Evolutionary conservation across 768 basidiomycete species (phyloP), one percentile per base, ranked within the genome.

Genomic region (Lentinula detonsa): DNA sequence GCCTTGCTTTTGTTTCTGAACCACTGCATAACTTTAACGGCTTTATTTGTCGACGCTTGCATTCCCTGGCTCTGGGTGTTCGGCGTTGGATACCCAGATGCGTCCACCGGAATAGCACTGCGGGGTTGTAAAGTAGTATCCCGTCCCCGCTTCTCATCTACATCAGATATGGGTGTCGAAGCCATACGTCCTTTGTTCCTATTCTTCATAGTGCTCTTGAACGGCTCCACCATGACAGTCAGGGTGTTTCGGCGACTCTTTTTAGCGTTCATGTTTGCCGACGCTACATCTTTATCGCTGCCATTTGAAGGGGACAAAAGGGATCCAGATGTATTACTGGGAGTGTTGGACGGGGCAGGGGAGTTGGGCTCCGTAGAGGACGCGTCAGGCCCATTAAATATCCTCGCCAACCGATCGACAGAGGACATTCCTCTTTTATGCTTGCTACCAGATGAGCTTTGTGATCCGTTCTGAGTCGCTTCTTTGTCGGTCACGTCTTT

Each of bases 21-120:
- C 97, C 97, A 99, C 65, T 95, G 88, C 96, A 98, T 98, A 57
- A 99, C 97, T 69, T 90, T 93, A 72, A 87, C 86, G 4, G 96
- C 95, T 72, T 95, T 91, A 74, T 82, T 87, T n/a, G 91, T 85
- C 63, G 91, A 87, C 15, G 87, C 90, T 2, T 82, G 81, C 74
- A 88, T 78, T 7, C 75, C 78, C 3, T 67, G 43, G 7, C 69
- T 73, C 21, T 66, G 33, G 59, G 69, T 5, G 69, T 68, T 54
- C 57, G 55, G 59, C 72, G 72, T 31, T 62, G 54, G 60, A 73
- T 65, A 21, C 70, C 34, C 59, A 13, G 50, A 21, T 4, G 45
- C 1, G 23, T 60, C 35, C 49, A 48, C 4, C 18, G 52, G n/a
- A 53, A 15, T 59, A 55, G 66, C 62, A 54, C 62, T 66, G 16